Percentiles rank a stretch among this genome's conserved stretches.
These are phyloP conservation scores for Entoloma clypeatum DNA, from an alignment of 1,284 basidiomycete genomes.

Conservation along the genomic window DNA sequence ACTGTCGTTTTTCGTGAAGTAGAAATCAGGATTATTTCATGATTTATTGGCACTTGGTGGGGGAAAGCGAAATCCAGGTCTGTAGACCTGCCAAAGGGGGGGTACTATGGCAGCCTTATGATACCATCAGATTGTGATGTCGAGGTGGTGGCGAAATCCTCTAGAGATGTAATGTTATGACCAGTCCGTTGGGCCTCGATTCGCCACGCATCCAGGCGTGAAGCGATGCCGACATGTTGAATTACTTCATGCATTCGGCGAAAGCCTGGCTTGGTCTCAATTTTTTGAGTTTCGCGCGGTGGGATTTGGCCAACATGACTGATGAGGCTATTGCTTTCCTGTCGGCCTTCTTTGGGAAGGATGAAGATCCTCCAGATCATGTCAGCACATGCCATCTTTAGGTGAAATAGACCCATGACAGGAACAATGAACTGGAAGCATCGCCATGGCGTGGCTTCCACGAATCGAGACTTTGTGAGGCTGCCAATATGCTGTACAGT, in stretches of 20 bases:
- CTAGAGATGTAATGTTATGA: conserved; percentile 18
- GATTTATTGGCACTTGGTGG: too few species aligned
- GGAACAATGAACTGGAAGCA: conserved; percentile 26
- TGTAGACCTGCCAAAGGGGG: too few species aligned
- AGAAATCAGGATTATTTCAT: too few species aligned
- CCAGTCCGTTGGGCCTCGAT: conserved; percentile 14
- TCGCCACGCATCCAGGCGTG: conserved; percentile 13
- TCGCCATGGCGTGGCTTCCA: conserved; percentile 22
- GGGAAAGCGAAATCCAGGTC: too few species aligned
- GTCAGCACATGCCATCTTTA: conserved; percentile 34
- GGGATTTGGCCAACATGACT: conserved; percentile 6
- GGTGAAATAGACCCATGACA: conserved; percentile 32
- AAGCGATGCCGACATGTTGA: conserved; percentile 17
- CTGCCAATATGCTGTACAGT: conserved; percentile 23
- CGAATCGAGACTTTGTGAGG: conserved; percentile 14
- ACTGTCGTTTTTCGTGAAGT: too few species aligned
- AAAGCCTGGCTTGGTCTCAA: conserved; percentile 27
- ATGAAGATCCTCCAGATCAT: conserved; percentile 29
- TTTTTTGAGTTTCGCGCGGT: conserved; percentile 17
- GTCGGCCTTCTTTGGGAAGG: conserved; percentile 10
- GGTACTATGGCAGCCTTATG: too few species aligned
- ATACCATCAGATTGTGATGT: too few species aligned
- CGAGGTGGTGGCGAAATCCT: conserved; percentile 7
- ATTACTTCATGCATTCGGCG: conserved; percentile 32
- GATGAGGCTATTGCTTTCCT: conserved; percentile 21